Percentiles rank a stretch among this genome's conserved stretches.
These are phyloP conservation scores for Pythium angustatum DNA, from an alignment of 352 stramenopile genomes.

Conservation along the genomic window DNA sequence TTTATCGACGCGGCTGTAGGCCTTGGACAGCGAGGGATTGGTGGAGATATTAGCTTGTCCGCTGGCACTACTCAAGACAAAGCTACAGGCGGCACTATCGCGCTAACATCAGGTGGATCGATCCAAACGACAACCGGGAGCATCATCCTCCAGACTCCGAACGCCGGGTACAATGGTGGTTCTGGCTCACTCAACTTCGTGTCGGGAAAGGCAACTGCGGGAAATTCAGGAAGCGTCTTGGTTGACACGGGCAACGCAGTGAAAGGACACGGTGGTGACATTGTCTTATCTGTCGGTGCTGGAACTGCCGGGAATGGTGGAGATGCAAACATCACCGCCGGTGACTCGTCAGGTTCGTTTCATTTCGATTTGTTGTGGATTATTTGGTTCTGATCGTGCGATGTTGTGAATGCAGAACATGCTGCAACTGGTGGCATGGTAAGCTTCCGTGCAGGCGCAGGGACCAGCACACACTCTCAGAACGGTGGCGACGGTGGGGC, in stretches of 20 bases:
- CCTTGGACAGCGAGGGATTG: constrained; percentile 47
- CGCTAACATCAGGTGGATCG: constrained; percentile 59
- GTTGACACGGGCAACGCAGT: constrained; percentile 38
- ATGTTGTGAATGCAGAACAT: constrained; percentile 31
- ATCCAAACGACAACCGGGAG: constrained; percentile 58
- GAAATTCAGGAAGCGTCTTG: constrained; percentile 36
- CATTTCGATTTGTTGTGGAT: background rate
- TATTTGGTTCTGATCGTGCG: background rate
- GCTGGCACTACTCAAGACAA: constrained; percentile 71
- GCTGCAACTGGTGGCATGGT: constrained; percentile 46
- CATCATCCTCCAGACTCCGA: constrained; percentile 57
- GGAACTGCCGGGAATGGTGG: constrained; percentile 43
- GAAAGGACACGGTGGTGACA: constrained; percentile 48
- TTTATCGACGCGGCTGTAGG: constrained; percentile 59
- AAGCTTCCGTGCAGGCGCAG: constrained; percentile 49
- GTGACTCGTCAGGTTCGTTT: constrained; percentile 57
- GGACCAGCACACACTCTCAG: constrained; percentile 40
- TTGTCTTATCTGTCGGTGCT: constrained; percentile 35
- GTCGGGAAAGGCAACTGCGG: constrained; percentile 37
- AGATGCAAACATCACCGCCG: constrained; percentile 65
- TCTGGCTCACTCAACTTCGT: constrained; percentile 51
- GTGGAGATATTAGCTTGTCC: constrained; percentile 59
- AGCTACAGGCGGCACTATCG: constrained; percentile 51
- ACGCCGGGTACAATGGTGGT: constrained; percentile 45
- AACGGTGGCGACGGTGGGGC: constrained; percentile 67